Conservation (phyloP, 75 land plant genomes). For the Pinus albicaulis region DNA sequence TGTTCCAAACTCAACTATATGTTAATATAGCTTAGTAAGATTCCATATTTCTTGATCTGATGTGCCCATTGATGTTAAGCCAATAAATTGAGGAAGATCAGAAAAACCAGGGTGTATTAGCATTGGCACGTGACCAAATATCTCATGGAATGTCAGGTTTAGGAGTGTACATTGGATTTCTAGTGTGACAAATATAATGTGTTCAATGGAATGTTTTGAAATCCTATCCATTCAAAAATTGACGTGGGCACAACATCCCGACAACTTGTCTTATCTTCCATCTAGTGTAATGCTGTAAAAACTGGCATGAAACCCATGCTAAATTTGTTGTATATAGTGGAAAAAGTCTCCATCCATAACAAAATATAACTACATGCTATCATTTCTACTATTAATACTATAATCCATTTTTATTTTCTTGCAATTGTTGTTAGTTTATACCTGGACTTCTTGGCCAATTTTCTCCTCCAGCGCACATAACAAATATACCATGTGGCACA, state of each 20-base stretch:
- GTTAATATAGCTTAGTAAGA: slow-evolving; percentile 29
- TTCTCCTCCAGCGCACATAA: too few relatives aligned
- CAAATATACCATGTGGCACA: too few relatives aligned
- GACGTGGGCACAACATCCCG: slow-evolving; percentile 22
- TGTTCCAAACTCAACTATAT: slow-evolving; percentile 29
- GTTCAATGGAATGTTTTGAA: slow-evolving; percentile 30
- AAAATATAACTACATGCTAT: too few relatives aligned
- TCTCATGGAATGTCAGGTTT: slow-evolving; percentile 30
- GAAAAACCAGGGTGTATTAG: slow-evolving; percentile 24
- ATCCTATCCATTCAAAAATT: slow-evolving; percentile 23
- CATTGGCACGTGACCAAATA: slow-evolving; percentile 27
- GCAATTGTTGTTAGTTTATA: too few relatives aligned
- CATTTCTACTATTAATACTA: too few relatives aligned
- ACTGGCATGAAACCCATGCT: slow-evolving; percentile 4
- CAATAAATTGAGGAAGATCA: slow-evolving; percentile 19
- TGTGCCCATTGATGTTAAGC: slow-evolving; percentile 19
- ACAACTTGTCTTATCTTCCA: slow-evolving; percentile 26
- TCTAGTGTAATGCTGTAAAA: slow-evolving; percentile 17
- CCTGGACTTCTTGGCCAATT: too few relatives aligned
- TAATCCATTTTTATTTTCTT: too few relatives aligned
- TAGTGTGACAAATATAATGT: slow-evolving; percentile 24
- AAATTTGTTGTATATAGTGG: background rate
- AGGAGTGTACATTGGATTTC: slow-evolving; percentile 31
- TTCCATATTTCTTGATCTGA: slow-evolving; percentile 30
- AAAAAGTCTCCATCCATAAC: background rate